Base-by-base conservation (phyloP, 208 protist species). In the Wallacemonas sp. region DNA sequence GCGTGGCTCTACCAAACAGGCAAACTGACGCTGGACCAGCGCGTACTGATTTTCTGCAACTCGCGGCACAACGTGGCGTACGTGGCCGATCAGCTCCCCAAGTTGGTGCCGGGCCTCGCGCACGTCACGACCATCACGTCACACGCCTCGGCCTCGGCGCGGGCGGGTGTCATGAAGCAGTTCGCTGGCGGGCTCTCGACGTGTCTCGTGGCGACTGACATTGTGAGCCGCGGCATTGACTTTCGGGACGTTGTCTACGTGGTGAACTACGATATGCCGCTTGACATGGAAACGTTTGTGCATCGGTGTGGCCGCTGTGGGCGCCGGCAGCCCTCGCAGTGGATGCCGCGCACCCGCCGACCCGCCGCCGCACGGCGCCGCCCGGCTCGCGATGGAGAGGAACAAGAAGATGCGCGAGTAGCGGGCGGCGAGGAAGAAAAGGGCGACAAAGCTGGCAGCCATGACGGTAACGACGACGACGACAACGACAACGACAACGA, bases 131-230 rank as follows among this genome's bases (percentile, higher is more conserved):
- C 78, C 16, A 72, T 95, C 20, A 86, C 90, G 42, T 87, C 86
- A 22, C 81, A 76, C 46, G 57, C 76, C 61, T 89, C 81, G n/a
- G 48, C 71, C 18, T 82, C 77, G 26, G 87, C 74, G 36, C 81
- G 83, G 16, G 63, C 77, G 5, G 84, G 81, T 0, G 82, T 81
- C 16, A 80, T 99, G 59, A 82, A 95, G 54, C 89, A 97, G 63
- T 99, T 99, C 69, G 41, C 88, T 25, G 83, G 65, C 2, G 98
- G 98, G 41, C 77, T 97, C 26, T 95, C 82, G 12, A 93, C 73
- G 46, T 81, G 98, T 23, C 89, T 99, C 1, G 68, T 99, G 3
- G 98, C 87, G 72, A 99, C 99, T 18, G 98, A 99, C 82, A 92
- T 99, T 22, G 95, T 98, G 22, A 98, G 98, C 2, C 91, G 99